Percentiles rank a stretch among this genome's conserved stretches.
These are phyloP conservation scores for Cutaneotrichosporon sp. DNA, from an alignment of 1,284 basidiomycete species.

Conservation along the genomic window DNA sequence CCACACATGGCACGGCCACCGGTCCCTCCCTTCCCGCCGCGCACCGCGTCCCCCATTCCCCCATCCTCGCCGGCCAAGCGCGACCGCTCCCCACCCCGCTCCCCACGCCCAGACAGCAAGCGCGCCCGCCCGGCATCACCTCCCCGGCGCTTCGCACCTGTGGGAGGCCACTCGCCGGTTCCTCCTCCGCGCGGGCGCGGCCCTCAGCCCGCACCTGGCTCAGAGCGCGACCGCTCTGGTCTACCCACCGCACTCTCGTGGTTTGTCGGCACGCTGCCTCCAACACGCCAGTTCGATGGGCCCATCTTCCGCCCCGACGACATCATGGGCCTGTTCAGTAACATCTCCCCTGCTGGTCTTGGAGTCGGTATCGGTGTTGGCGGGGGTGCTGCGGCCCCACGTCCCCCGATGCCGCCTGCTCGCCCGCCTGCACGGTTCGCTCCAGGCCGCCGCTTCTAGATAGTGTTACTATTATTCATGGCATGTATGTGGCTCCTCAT, in stretches of 20 bases:
- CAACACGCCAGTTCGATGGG: conserved; percentile 71
- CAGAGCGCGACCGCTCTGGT: conserved; percentile 53
- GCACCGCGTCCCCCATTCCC: conserved; percentile 3
- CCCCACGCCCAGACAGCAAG: conserved; percentile 20
- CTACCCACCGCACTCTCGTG: conserved; percentile 70
- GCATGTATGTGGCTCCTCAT: conserved; percentile 1
- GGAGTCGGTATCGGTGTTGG: conserved; percentile 4
- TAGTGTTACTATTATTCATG: conserved; percentile 3
- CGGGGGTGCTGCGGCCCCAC: not conserved
- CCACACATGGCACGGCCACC: not conserved
- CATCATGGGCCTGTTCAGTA: conserved; percentile 64
- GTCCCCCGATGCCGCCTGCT: conserved; percentile 5
- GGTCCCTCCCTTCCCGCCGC: conserved; percentile 26
- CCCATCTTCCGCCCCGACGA: conserved; percentile 84
- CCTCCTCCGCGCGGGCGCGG: conserved; percentile 3
- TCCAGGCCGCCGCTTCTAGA: conserved; percentile 13
- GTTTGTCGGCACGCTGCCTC: conserved; percentile 78
- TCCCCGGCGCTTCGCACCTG: conserved; percentile 17
- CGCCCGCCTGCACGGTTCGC: conserved; percentile 4
- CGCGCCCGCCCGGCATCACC: conserved; percentile 22
- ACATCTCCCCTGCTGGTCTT: conserved; percentile 23
- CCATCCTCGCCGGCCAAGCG: conserved; percentile 18
- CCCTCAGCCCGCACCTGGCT: conserved; percentile 5
- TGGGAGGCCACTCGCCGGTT: conserved; percentile 18
- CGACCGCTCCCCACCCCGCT: conserved; percentile 21